Base-by-base conservation (phyloP, 2,329 filamentous ascomycete genomes). In the Paecilomyces formosus region DNA sequence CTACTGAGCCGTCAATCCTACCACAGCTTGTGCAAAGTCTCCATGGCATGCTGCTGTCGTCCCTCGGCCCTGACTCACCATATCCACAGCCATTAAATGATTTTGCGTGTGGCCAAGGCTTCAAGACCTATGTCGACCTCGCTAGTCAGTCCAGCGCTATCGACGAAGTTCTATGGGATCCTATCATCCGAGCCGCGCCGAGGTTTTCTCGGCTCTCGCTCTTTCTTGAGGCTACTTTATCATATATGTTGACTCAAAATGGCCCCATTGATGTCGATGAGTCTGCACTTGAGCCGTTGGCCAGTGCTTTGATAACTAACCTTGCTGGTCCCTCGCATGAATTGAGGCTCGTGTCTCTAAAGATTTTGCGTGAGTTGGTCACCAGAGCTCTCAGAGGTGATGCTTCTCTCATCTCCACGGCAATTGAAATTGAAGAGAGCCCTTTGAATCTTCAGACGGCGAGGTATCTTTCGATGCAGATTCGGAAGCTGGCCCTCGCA, bases 371-470 rank as follows among this genome's bases (percentile, higher is more conserved):
- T 50, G 78, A 84, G 35, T 74, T 94, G 15, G 78, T 85, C 54
- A 74, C 70, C 56, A 64, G 72, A 28, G 79, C 76, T 57, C 75
- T 70, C 39, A 79, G 81, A 56, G 78, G 81, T 60, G 74, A 80
- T 53, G 71, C 65, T 74, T 67, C 67, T 4, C 70, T 72, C 24
- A 63, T 79, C 22, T 64, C 79, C 4, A 81, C 85, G 6, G 93
- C 96, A 75, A 81, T 92, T 15, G 83, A 90, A 62, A 85, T 92
- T 15, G 92, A 97, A 71, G 83, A 91, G 62, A 90, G 87, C 5
- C 86, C 90, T 0, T 75, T 96, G n/a, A 85, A 84, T 53, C 79
- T 96, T 3, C 85, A 92, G 58, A 90, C 88, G 55, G 84, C 86
- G 55, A 85, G 94, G 58, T 85, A 85, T 18, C 84, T 96, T 33